These are phyloP conservation scores for Zelopaecilomyces penicillatus DNA, from an alignment of 2,329 filamentous ascomycete genomes.

Conservation along the genomic window DNA sequence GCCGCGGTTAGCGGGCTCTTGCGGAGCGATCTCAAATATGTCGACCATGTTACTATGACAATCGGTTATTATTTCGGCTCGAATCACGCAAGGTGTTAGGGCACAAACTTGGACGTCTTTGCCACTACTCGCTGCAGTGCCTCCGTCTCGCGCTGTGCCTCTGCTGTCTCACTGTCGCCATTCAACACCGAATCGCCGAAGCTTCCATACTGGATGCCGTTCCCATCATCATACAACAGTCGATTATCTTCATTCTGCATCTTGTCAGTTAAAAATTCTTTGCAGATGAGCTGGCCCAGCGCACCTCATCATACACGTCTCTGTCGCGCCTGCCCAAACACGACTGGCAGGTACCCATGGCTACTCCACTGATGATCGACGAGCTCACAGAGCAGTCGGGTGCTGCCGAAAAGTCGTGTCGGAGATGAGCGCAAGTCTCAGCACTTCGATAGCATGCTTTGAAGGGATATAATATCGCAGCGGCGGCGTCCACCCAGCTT, in stretches of 20 bases:
- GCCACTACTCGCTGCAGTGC: conserved; percentile 56
- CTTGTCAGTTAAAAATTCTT: conserved; percentile 8
- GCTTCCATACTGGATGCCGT: conserved; percentile 52
- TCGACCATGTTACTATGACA: conserved; percentile 54
- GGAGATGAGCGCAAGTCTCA: not conserved
- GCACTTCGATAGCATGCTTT: conserved; percentile 1
- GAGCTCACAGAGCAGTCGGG: conserved; percentile 15
- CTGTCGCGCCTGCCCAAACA: conserved; percentile 46
- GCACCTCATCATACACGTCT: conserved; percentile 48
- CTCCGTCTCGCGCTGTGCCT: conserved; percentile 56
- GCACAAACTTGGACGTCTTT: conserved; percentile 52
- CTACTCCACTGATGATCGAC: conserved; percentile 8
- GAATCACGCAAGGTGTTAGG: not conserved
- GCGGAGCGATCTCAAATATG: conserved; percentile 56
- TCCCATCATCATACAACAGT: conserved; percentile 53
- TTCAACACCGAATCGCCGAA: conserved; percentile 49
- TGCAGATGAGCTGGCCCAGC: conserved; percentile 10
- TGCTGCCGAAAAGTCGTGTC: conserved; percentile 9
- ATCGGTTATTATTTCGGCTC: conserved; percentile 3
- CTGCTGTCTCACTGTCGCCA: conserved; percentile 50
- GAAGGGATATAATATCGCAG: not conserved
- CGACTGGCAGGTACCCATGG: conserved; percentile 54
- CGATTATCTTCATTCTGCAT: conserved; percentile 48
- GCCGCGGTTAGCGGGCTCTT: conserved; percentile 31
- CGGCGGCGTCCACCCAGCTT: conserved; percentile 1